phyloP scores from a whole-genome alignment of 2,329 filamentous ascomycete species.

The Penicillium sp. region DNA sequence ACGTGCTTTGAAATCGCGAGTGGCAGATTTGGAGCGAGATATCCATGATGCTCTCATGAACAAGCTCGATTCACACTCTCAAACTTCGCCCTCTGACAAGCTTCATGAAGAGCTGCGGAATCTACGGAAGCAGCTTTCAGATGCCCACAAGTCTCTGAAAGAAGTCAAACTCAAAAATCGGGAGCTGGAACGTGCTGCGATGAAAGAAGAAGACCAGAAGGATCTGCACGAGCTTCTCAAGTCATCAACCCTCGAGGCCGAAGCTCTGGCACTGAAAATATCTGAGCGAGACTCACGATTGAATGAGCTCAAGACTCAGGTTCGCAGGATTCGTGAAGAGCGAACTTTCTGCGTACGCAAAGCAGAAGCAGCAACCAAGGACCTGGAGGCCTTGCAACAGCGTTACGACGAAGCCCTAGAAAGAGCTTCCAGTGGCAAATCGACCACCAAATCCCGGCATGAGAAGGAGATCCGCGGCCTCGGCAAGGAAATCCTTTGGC shows the following conservation, averaged over 20 bases:
- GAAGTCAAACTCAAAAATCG: constrained; percentile 54
- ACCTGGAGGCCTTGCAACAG: constrained; percentile 51
- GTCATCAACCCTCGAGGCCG: constrained; percentile 50
- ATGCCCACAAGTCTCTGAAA: constrained; percentile 58
- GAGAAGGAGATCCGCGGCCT: constrained; percentile 74
- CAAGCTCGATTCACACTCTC: constrained; percentile 53
- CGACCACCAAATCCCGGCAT: constrained; percentile 46
- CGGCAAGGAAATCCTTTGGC: constrained; percentile 84
- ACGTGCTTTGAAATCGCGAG: constrained; percentile 62
- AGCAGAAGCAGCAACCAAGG: constrained; percentile 40
- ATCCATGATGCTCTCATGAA: constrained; percentile 59
- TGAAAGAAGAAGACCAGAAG: constrained; percentile 43
- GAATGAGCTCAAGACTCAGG: constrained; percentile 55
- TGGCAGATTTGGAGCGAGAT: constrained; percentile 65
- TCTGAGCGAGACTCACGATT: constrained; percentile 66
- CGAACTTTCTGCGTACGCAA: constrained; percentile 42
- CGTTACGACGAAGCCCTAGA: constrained; percentile 63
- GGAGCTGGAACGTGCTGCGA: constrained; percentile 51
- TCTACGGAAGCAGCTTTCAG: constrained; percentile 60
- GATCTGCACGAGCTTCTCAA: constrained; percentile 49
- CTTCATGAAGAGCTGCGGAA: constrained; percentile 54
- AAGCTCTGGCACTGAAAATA: constrained; percentile 70
- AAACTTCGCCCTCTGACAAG: constrained; percentile 49
- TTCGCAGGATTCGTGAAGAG: constrained; percentile 59
- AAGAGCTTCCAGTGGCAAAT: constrained; percentile 38